Conservation (phyloP, 2,329 filamentous ascomycete species). For the Diatrype stigma region DNA sequence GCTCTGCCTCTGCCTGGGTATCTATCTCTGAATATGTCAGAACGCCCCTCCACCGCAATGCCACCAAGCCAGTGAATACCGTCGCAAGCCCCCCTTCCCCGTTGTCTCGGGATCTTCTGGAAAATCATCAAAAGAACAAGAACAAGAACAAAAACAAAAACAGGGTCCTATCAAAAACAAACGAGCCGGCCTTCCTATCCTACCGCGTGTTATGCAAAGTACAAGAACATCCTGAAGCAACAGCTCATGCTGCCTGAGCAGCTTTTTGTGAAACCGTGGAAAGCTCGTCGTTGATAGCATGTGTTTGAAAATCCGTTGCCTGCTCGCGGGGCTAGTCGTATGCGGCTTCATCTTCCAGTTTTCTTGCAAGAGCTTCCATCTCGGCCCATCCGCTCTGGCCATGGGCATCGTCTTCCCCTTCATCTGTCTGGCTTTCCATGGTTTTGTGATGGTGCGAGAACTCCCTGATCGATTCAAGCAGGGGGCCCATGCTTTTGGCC, state of each 20-base stretch:
- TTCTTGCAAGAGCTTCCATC: conserved; percentile 36
- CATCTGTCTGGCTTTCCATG: conserved; percentile 36
- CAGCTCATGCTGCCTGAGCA: neutral
- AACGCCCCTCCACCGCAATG: too few species aligned
- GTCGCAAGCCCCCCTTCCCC: too few species aligned
- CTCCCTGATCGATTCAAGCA: conserved; percentile 51
- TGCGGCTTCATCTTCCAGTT: conserved; percentile 29
- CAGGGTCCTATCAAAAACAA: too few species aligned
- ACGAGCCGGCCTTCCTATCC: too few species aligned
- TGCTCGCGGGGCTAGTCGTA: conserved; percentile 15
- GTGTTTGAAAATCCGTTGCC: neutral
- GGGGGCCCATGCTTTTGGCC: conserved; percentile 38
- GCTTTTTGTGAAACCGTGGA: neutral
- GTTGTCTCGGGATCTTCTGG: too few species aligned
- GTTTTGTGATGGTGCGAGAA: conserved; percentile 50
- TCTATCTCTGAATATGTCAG: too few species aligned
- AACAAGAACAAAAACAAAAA: too few species aligned
- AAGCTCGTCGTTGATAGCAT: neutral
- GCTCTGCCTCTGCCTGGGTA: too few species aligned
- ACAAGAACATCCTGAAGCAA: too few species aligned
- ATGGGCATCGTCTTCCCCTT: conserved; percentile 28
- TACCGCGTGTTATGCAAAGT: too few species aligned
- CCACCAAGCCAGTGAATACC: too few species aligned
- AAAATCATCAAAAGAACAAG: too few species aligned
- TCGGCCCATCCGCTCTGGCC: conserved; percentile 30